phyloP scores from a whole-genome alignment of 768 basidiomycete species.

The Calocybe gangraenosa region DNA sequence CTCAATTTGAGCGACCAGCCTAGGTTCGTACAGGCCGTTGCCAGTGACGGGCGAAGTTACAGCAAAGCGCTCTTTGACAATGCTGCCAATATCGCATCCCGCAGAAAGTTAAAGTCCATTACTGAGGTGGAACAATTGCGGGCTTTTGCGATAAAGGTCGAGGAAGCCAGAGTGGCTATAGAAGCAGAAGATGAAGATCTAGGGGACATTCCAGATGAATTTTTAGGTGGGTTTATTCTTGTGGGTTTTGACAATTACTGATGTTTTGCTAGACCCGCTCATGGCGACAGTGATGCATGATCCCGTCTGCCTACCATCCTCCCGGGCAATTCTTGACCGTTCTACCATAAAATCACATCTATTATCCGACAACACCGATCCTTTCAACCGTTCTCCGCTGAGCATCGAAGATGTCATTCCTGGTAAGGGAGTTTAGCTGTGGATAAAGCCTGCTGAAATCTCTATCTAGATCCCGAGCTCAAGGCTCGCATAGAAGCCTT shows the following conservation, averaged over 20 bases:
- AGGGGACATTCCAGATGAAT: slow-evolving; percentile 94
- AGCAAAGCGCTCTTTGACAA: slow-evolving; percentile 76
- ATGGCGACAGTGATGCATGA: slow-evolving; percentile 94
- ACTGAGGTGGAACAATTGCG: slow-evolving; percentile 69
- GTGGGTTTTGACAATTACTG: slow-evolving; percentile 8
- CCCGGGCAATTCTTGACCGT: slow-evolving; percentile 74
- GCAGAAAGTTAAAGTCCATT: slow-evolving; percentile 65
- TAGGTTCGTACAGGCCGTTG: slow-evolving; percentile 82
- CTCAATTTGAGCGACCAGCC: slow-evolving; percentile 79
- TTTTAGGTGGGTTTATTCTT: slow-evolving; percentile 58
- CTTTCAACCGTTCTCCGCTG: slow-evolving; percentile 90
- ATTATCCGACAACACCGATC: slow-evolving; percentile 87
- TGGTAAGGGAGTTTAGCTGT: slow-evolving; percentile 38
- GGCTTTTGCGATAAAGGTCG: slow-evolving; percentile 76
- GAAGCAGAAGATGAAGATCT: slow-evolving; percentile 84
- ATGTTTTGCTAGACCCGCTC: slow-evolving; percentile 61
- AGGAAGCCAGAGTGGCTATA: slow-evolving; percentile 72
- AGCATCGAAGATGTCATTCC: slow-evolving; percentile 75
- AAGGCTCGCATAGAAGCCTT: slow-evolving; percentile 74
- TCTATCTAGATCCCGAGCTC: slow-evolving; percentile 54
- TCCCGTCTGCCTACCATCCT: slow-evolving; percentile 87
- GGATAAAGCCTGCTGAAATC: slow-evolving; percentile 2
- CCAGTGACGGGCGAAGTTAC: slow-evolving; percentile 93
- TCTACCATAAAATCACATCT: slow-evolving; percentile 94
- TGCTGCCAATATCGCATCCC: slow-evolving; percentile 64